Evolutionary conservation across 2,329 filamentous ascomycete species (phyloP).

Genomic region (Aspergillus tubingensis): DNA sequence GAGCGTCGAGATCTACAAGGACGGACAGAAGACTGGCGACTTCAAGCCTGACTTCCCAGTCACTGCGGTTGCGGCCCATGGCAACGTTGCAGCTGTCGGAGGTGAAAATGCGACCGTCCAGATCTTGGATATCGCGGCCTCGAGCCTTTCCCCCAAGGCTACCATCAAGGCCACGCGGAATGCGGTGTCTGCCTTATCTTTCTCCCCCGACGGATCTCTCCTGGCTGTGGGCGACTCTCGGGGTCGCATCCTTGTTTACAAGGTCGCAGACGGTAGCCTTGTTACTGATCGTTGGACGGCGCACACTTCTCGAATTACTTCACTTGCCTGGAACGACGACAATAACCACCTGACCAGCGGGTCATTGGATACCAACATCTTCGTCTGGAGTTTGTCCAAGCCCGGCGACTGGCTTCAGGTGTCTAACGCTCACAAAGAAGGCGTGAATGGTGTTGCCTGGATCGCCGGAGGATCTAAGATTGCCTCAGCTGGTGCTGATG

Average conservation of each 20-base stretch:
- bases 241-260: slow-evolving; percentile 86
- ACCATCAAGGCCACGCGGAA: slow-evolving; percentile 70
- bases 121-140: slow-evolving; percentile 67
- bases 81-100: slow-evolving; percentile 72
- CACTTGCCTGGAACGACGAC: slow-evolving; percentile 73
- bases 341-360: slow-evolving; percentile 81
- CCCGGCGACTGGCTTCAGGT: slow-evolving; percentile 84
- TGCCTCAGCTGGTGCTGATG: slow-evolving; percentile 81
- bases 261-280: slow-evolving; percentile 65
- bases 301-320: slow-evolving; percentile 68
- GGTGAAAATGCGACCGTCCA: slow-evolving; percentile 72
- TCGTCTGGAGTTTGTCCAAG: slow-evolving; percentile 83
- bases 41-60: slow-evolving; percentile 65
- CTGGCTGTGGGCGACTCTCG: slow-evolving; percentile 80
- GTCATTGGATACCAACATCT: slow-evolving; percentile 85
- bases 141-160: slow-evolving; percentile 55
- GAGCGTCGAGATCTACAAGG: slow-evolving; percentile 61
- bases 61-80: slow-evolving; percentile 70
- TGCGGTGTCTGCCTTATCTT: slow-evolving; percentile 76
- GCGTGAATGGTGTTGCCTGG: slow-evolving; percentile 87
- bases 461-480: slow-evolving; percentile 66
- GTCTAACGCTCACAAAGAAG: slow-evolving; percentile 91
- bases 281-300: slow-evolving; percentile 78
- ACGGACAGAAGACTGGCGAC: slow-evolving; percentile 61
- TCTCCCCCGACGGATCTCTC: slow-evolving; percentile 74